Evolutionary conservation across 2,329 filamentous ascomycete genomes (phyloP).

Genomic region (Leptographium galeiforme): DNA sequence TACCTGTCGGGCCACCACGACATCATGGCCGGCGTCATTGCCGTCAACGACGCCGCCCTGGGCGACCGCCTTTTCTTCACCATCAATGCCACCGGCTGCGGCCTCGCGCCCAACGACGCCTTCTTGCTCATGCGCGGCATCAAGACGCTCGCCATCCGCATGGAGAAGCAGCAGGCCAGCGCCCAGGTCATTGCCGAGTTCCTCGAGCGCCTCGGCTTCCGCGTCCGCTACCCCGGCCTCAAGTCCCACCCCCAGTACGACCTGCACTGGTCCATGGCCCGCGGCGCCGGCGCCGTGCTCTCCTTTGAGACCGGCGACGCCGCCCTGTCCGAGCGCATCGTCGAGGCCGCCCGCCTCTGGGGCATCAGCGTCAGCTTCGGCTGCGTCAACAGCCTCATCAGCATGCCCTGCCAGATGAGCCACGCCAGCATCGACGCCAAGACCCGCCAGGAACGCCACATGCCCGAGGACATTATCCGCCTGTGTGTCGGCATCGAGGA

Average conservation of each 20-base stretch:
- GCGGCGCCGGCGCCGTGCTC: constrained; percentile 84
- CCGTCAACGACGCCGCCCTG: constrained; percentile 67
- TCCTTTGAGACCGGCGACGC: constrained; percentile 93
- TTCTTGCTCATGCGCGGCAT: constrained; percentile 91
- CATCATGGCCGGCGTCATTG: constrained; percentile 95
- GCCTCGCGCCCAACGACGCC: constrained; percentile 85
- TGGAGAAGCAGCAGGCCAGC: constrained; percentile 96
- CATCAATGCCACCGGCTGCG: constrained; percentile 93
- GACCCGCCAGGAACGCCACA: constrained; percentile 72
- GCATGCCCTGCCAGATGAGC: constrained; percentile 99
- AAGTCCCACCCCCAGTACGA: constrained; percentile 95
- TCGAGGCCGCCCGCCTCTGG: constrained; percentile 83
- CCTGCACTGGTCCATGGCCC: constrained; percentile 88
- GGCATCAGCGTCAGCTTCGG: constrained; percentile 96
- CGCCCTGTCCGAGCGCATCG: constrained; percentile 74
- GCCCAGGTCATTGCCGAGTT: constrained; percentile 86
- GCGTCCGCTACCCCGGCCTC: constrained; percentile 85
- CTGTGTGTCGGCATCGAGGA: constrained; percentile 96
- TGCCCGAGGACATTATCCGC: constrained; percentile 94
- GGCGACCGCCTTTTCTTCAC: constrained; percentile 91
- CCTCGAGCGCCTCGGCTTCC: constrained; percentile 82
- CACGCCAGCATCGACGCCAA: constrained; percentile 96
- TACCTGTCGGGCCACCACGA: constrained; percentile 97
- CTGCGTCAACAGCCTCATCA: constrained; percentile 96
- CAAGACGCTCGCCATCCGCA: constrained; percentile 92